phyloP scores from a whole-genome alignment of 139 green algal species.

The Zygnema circumcarinatum region DNA sequence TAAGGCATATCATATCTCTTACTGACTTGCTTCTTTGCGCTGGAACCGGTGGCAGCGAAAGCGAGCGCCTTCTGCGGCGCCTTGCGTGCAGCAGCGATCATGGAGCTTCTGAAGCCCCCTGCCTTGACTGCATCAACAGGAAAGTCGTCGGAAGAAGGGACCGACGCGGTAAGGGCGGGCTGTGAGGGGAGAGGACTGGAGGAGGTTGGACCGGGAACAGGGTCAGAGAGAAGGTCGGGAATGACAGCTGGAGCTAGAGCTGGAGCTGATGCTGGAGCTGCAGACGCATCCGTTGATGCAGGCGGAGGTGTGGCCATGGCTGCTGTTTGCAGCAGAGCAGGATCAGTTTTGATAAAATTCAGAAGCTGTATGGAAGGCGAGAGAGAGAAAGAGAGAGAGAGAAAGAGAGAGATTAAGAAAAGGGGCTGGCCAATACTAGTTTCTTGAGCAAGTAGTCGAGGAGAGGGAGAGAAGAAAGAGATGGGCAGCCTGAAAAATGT shows the following conservation, averaged over 20 bases:
- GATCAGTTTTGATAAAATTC: no score
- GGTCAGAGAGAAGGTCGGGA: background rate
- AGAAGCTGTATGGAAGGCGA: no score
- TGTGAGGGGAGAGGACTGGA: background rate
- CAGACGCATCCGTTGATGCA: background rate
- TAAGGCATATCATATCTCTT: background rate
- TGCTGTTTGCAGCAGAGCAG: no score
- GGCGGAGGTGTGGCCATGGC: constrained; percentile 17
- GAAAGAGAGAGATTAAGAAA: no score
- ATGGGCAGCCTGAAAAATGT: no score
- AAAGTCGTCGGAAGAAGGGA: background rate
- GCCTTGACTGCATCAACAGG: background rate
- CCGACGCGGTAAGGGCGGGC: background rate
- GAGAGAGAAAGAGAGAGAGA: no score
- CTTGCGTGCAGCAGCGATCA: background rate
- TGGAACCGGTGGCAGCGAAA: background rate
- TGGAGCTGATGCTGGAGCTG: constrained; percentile 9
- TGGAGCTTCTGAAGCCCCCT: background rate
- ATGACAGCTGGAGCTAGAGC: background rate
- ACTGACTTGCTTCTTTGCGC: background rate
- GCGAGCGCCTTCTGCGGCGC: background rate
- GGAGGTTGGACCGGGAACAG: background rate
- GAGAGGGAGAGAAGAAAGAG: no score
- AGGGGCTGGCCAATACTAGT: no score
- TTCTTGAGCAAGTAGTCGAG: no score